Evolutionary conservation across 1,284 basidiomycete genomes (phyloP), one percentile per base, ranked within the genome.

Genomic region (Vanrija humicola): DNA sequence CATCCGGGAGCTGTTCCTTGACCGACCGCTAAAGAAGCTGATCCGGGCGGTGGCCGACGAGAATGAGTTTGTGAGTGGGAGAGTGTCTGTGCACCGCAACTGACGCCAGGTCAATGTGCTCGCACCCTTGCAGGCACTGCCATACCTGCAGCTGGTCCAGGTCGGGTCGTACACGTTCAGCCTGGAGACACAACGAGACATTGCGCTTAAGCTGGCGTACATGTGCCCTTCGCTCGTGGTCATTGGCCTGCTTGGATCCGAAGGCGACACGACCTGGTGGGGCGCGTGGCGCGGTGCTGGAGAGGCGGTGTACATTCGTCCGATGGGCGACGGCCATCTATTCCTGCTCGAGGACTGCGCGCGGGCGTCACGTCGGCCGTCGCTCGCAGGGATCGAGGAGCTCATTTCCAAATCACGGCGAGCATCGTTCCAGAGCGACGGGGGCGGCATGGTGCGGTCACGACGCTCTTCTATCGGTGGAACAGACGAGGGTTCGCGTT

Each of bases 1-100:
- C 14, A 68, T 75, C 46, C 68, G 70, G 50, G 71, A 75, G 54
- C 49, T 75, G 38, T 73, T 75, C 50, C 61, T 74, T 38, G 72
- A 74, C 61, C 53, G 72, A 38, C 72, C 72, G 1, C 39, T 74
- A 42, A 54, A 58, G n/a, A 69, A 69, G 50, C 59, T 56, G 10
- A 59, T 51, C 5, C 50, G 64, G 16, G 57, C 61, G 2, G 57
- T 46, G 19, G 63, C 58, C 5, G 61, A 62, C 7, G 55, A 65
- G 16, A 61, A 66, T 28, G 55, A 54, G 23, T 65, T 73, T 44
- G 70, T 70, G 43, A 60, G 68, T 66, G 9, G 40, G 16, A 21
- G 10, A 14, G 1, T 34, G 34, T 34, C 34, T 2, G 34, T 18
- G 40, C 40, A n/a, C n/a, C n/a, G n/a, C 19, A 46, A 42, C 38